Conservation (phyloP, 2,329 filamentous ascomycete genomes). For the Fusarium armeniacum region DNA sequence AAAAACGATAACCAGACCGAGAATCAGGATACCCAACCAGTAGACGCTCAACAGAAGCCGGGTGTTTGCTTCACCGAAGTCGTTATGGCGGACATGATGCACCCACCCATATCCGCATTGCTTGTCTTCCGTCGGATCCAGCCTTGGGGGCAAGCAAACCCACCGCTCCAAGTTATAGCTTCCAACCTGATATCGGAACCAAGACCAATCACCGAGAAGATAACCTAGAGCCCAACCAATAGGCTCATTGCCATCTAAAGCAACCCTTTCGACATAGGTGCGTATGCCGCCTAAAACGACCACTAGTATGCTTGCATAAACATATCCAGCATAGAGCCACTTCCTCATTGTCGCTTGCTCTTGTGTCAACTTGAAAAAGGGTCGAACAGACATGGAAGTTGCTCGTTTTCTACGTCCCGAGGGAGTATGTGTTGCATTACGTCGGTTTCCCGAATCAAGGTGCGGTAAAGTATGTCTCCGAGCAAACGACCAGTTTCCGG, state of each 20-base stretch:
- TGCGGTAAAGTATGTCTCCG: conserved; percentile 69
- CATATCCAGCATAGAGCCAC: conserved; percentile 85
- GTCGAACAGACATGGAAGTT: conserved; percentile 73
- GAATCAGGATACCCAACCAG: conserved; percentile 76
- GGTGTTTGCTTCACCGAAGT: conserved; percentile 82
- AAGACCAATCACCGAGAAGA: conserved; percentile 81
- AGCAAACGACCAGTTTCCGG: conserved; percentile 44
- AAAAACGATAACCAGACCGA: conserved; percentile 82
- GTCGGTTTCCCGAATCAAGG: conserved; percentile 52
- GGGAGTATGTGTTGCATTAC: conserved; percentile 67
- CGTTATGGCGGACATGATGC: conserved; percentile 72
- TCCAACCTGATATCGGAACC: conserved; percentile 79
- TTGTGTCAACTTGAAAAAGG: conserved; percentile 85
- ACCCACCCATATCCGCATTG: conserved; percentile 70
- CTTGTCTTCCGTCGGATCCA: conserved; percentile 48
- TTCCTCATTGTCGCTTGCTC: conserved; percentile 82
- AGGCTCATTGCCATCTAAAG: conserved; percentile 81
- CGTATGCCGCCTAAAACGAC: conserved; percentile 81
- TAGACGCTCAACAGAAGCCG: conserved; percentile 83
- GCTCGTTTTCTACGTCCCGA: conserved; percentile 76
- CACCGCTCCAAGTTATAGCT: conserved; percentile 78
- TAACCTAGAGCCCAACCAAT: conserved; percentile 95
- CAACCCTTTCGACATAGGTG: conserved; percentile 74
- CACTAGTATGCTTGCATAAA: conserved; percentile 76
- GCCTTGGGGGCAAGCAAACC: conserved; percentile 76